Conservation (phyloP, 2,329 filamentous ascomycete genomes). For the Purpureocillium lavendulum region DNA sequence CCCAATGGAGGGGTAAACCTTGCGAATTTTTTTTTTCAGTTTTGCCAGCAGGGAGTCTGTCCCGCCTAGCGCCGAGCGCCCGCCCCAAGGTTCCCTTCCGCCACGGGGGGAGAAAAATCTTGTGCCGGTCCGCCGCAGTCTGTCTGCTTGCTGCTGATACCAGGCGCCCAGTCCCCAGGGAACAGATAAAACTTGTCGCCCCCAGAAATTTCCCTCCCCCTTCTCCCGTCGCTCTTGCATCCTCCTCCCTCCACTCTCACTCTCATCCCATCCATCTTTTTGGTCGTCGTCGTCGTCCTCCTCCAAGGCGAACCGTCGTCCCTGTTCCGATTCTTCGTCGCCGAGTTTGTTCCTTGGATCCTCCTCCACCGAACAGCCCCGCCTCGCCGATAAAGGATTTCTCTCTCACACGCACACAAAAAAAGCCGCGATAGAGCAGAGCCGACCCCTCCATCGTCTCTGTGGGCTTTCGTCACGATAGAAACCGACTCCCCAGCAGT, state of each 20-base stretch:
- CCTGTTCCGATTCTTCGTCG: constrained; percentile 18
- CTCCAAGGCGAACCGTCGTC: constrained; percentile 31
- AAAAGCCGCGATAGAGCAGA: constrained; percentile 32
- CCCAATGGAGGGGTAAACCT: constrained; percentile 12
- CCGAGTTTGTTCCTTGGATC: constrained; percentile 24
- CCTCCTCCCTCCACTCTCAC: constrained; percentile 20
- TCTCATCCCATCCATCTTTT: constrained; percentile 22
- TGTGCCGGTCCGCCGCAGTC: constrained; percentile 7
- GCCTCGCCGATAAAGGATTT: constrained; percentile 18
- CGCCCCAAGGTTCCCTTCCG: background rate
- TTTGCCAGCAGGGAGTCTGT: background rate
- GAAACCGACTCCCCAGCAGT: constrained; percentile 1
- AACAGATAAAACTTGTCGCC: constrained; percentile 4
- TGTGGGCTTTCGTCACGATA: constrained; percentile 16
- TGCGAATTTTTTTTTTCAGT: constrained; percentile 13
- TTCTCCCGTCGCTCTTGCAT: constrained; percentile 11
- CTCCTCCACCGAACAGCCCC: constrained; percentile 23
- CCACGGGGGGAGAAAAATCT: constrained; percentile 9
- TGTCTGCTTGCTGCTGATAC: background rate
- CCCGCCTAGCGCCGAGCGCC: constrained; percentile 5
- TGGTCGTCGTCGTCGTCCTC: constrained; percentile 37
- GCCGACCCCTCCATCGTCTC: constrained; percentile 36
- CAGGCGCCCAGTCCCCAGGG: constrained; percentile 8
- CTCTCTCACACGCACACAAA: constrained; percentile 6
- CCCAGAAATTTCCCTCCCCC: constrained; percentile 4